Evolutionary conservation across 2,329 filamentous ascomycete genomes (phyloP), one percentile per base, ranked within the genome.

Genomic region (Phialemonium atrogriseum): DNA sequence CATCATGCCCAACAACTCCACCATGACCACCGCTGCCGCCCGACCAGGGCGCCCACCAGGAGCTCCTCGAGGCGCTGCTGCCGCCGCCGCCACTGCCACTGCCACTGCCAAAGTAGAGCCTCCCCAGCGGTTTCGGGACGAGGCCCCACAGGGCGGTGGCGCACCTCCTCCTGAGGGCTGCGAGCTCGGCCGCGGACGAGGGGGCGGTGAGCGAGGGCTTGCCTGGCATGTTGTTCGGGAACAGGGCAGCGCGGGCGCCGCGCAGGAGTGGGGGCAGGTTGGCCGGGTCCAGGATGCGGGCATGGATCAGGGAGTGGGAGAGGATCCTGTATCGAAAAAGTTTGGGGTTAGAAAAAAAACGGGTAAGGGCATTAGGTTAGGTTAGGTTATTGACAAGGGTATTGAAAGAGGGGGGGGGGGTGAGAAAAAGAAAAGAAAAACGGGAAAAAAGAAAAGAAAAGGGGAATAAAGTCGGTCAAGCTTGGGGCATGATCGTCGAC

Each of bases 141-240:
- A 72, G 52, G 24, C 49, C 57, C 60, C 58, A 65, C 48, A 75
- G 54, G 10, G 76, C 68, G 39, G 66, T 66, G 54, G 82, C 81
- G 58, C 81, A 82, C 53, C 70, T 73, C 46, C 68, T 68, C 48
- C 77, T 75, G 47, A 87, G 76, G 45, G 68, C 67, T 31, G 62
- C 63, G 42, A 76, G 62, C 48, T 76, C 71, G 46, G 73, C 64
- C 33, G 77, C 66, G 40, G 70, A 70, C 29, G 67, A 66, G 37
- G 79, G 76, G 31, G 80, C 69, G 32, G 68, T 59, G 43, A 79
- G 60, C 37, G 71, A 68, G 46, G 77, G 65, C 42, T 75, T 70
- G 37, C 78, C 80, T 39, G 81, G 78, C 46, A 74, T 68, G 58
- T 93, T 93, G 59, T 85, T 82, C 44, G 91, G 89, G 54, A 95